These are phyloP conservation scores for Trichosanthes cucumerina DNA, from an alignment of 306 rosid species.

Conservation along the genomic window DNA sequence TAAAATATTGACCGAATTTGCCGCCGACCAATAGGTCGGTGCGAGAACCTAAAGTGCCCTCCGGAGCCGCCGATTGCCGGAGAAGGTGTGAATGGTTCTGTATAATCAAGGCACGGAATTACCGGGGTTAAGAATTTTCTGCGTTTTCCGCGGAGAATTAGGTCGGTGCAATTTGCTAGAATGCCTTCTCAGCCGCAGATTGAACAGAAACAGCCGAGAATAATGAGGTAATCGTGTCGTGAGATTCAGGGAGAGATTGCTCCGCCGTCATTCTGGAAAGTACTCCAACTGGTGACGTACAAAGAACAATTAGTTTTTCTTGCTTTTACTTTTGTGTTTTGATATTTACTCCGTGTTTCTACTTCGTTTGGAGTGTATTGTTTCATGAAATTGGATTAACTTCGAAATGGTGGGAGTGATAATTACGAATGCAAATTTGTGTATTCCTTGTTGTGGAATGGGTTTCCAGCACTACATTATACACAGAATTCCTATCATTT, in stretches of 20 bases:
- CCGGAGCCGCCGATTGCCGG: background rate
- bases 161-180: background rate
- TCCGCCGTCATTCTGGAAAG: background rate
- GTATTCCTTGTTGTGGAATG: slow-evolving; percentile 24
- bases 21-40: background rate
- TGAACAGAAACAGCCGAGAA: background rate
- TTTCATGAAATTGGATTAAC: background rate
- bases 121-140: background rate
- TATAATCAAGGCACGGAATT: background rate
- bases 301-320: background rate
- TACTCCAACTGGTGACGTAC: background rate
- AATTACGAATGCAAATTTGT: slow-evolving; percentile 27
- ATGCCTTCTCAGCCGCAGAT: background rate
- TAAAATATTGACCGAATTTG: background rate
- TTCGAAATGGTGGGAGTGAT: slow-evolving; percentile 19
- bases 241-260: background rate
- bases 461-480: slow-evolving; percentile 17
- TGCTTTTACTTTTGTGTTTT: background rate
- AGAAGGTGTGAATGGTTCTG: background rate
- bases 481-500: slow-evolving; percentile 19
- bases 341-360: background rate
- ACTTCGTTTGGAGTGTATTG: background rate
- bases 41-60: background rate
- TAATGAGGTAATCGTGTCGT: background rate
- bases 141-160: background rate